These are phyloP conservation scores for Pisolithus thermaeus DNA, from an alignment of 1,284 basidiomycete genomes.

Conservation along the genomic window DNA sequence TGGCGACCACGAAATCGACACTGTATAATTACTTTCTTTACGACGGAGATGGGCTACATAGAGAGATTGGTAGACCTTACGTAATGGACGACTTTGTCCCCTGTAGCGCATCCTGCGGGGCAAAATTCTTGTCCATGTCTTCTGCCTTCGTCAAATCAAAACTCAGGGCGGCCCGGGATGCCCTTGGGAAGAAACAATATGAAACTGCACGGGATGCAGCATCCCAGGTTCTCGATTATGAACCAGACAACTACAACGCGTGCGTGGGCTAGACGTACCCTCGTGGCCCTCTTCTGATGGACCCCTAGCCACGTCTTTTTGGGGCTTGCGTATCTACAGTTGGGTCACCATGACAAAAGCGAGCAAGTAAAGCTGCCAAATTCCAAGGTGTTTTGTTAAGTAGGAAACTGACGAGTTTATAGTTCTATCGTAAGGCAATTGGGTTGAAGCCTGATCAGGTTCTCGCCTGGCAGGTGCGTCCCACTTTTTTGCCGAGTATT, in stretches of 20 bases:
- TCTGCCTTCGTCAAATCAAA: conserved; percentile 57
- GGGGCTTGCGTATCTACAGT: conserved; percentile 69
- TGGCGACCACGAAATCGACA: conserved; percentile 23
- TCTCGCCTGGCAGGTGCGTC: conserved; percentile 71
- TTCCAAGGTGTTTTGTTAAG: neutral
- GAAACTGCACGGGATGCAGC: conserved; percentile 63
- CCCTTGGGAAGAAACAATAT: conserved; percentile 73
- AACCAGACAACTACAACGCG: conserved; percentile 78
- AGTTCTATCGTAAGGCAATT: conserved; percentile 77
- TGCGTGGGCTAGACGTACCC: conserved; percentile 35
- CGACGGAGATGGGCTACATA: too few species aligned
- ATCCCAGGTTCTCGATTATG: conserved; percentile 61
- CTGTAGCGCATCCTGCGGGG: too few species aligned
- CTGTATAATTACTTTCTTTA: too few species aligned
- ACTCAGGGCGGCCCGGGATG: conserved; percentile 80
- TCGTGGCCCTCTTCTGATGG: conserved; percentile 2
- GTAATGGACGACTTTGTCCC: too few species aligned
- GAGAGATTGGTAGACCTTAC: too few species aligned
- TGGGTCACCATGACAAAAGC: conserved; percentile 65
- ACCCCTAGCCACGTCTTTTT: conserved; percentile 71
- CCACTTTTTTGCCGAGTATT: neutral
- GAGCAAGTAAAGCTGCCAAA: conserved; percentile 62
- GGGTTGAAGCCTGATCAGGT: conserved; percentile 56
- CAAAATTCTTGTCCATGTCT: conserved; percentile 17
- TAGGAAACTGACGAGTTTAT: conserved; percentile 13